Evolutionary conservation across 306 rosid genomes (phyloP).

Genomic region (Prunus mume): DNA sequence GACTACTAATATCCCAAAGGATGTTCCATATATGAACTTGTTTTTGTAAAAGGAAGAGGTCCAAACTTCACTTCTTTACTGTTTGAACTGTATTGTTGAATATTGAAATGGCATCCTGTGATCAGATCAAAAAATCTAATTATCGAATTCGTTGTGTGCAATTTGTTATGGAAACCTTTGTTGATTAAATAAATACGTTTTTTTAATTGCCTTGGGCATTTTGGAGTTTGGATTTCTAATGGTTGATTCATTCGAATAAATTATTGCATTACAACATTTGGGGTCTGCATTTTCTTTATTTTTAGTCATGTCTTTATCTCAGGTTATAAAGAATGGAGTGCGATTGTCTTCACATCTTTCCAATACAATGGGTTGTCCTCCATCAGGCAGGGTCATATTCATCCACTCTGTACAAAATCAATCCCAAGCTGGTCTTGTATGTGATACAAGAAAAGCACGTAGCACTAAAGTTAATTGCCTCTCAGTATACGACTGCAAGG

Average conservation of each 20-base stretch:
- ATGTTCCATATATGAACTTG: neutral
- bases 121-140: neutral
- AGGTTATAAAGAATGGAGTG: constrained; percentile 71
- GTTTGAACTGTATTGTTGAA: neutral
- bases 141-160: neutral
- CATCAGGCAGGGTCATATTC: constrained; percentile 50
- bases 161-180: neutral
- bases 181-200: neutral
- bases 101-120: neutral
- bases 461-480: constrained; percentile 28
- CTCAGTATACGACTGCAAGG: constrained; percentile 49
- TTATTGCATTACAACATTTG: neutral
- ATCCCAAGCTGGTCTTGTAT: constrained; percentile 22
- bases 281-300: neutral
- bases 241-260: neutral
- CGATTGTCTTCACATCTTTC: constrained; percentile 67
- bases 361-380: constrained; percentile 68
- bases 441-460: constrained; percentile 32
- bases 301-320: constrained; percentile 12
- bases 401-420: constrained; percentile 43
- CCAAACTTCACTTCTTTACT: neutral
- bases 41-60: neutral
- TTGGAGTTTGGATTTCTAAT: neutral
- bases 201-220: neutral
- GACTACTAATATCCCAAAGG: neutral